Evolutionary conservation across 2,329 filamentous ascomycete genomes (phyloP).

Genomic region (Aspergillus flavus): DNA sequence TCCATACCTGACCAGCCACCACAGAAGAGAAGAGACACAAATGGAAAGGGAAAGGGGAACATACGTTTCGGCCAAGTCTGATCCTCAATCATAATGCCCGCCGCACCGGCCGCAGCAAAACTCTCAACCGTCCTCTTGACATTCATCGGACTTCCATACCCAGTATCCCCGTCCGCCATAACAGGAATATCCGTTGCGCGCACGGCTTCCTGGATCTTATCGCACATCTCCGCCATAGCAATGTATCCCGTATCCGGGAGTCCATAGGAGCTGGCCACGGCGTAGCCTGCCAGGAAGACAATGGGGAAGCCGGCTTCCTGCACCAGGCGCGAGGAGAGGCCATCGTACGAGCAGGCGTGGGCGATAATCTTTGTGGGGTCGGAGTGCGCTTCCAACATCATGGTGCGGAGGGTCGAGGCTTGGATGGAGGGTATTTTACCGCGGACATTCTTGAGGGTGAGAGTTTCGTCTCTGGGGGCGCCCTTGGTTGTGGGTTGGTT

Average conservation of each 20-base stretch:
- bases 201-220: constrained; percentile 48
- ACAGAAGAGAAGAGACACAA: too few species aligned
- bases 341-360: constrained; percentile 49
- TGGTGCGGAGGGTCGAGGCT: constrained; percentile 34
- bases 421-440: constrained; percentile 43
- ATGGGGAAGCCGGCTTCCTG: constrained; percentile 52
- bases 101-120: constrained; percentile 45
- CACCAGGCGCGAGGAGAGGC: constrained; percentile 46
- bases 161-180: constrained; percentile 52
- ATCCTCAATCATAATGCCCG: constrained; percentile 50
- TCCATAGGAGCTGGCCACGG: constrained; percentile 44
- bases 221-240: constrained; percentile 50
- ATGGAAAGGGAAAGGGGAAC: constrained; percentile 7
- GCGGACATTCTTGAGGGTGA: constrained; percentile 33
- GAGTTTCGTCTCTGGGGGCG: neutral
- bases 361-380: constrained; percentile 51
- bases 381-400: constrained; percentile 39
- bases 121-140: constrained; percentile 49
- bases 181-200: constrained; percentile 45
- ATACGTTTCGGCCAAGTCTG: constrained; percentile 54
- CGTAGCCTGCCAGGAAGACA: constrained; percentile 49
- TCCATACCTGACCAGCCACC: too few species aligned
- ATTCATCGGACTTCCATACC: constrained; percentile 53
- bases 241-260: constrained; percentile 55
- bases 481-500: neutral